Evolutionary conservation across 176 grass and related monocot species (phyloP), one percentile per base, ranked within the genome.

Genomic region (Rhynchospora breviuscula): DNA sequence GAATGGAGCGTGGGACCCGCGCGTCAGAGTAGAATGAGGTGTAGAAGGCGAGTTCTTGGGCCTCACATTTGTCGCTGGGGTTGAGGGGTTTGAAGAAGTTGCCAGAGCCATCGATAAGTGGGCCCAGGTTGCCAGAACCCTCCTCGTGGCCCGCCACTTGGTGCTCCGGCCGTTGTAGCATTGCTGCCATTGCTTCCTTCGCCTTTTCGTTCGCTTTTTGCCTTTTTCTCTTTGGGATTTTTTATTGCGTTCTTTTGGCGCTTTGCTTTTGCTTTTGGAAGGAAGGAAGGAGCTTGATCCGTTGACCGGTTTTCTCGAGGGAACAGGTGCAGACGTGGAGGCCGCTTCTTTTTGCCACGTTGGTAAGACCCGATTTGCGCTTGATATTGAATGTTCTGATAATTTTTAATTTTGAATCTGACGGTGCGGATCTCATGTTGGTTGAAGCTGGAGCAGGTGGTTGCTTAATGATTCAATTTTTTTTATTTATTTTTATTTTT

Each of bases 51-150:
- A 87, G 54, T 88, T 98, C 92, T 19, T 80, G 63, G 73, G 83
- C 67, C 4, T 89, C 95, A n/a, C 91, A 89, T 54, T 86, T 89
- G 9, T 82, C 84, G 59, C 72, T 60, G 81, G 88, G 60, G 15
- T 66, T 87, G 53, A 98, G 87, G 40, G 90, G 92, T 81, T 98
- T 95, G 86, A 90, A 98, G 75, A 98, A 98, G 79, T 85, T 82
- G 12, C 92, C 92, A 0, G 81, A 15, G 56, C 82, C 85, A 78
- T 95, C 90, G 79, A 98, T 61, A 1, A 98, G 80, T 10, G 95
- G 95, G 0, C 95, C 90, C 5, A 86, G 69, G 22, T 83, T 73
- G 65, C 52, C 48, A 26, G 75, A 12, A 7, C 44, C 31, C 12
- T 82, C 79, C 33, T 86, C 74, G 52, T 98, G 95, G 22, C 92